Base-by-base conservation (phyloP, 495 filamentous ascomycete genomes). In the Penicillium herquei region DNA sequence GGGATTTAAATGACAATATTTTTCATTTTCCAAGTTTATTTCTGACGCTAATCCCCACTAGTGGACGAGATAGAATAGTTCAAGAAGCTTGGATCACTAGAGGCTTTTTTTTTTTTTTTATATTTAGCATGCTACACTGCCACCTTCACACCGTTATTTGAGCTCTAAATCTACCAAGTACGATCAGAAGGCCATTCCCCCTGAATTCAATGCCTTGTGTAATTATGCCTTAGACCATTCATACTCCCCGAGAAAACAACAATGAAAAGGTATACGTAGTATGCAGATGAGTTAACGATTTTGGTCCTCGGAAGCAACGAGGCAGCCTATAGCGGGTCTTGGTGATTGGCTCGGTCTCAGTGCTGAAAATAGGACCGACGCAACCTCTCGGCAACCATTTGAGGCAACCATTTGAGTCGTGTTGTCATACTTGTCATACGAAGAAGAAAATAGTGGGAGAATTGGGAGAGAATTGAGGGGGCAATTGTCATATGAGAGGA, bases 261-360 rank as follows among this genome's bases (percentile, higher is more conserved):
- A 26, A 2, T 26, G 21, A 26, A n/a, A n/a, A n/a, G n/a, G n/a
- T n/a, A n/a, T n/a, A 26, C 21, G 21, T 26, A 26, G 1, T n/a
- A n/a, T n/a, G n/a, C n/a, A n/a, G n/a, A n/a, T n/a, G n/a, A n/a
- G 21, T 26, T 26, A 26, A 26, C 1, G 21, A 26, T 26, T 26
- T 26, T 26, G 2, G 21, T 26, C 4, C 21, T 4, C 21, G 21
- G 21, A 26, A 26, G 21, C 21, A 26, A 26, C 21, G 21, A 51
- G 49, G 35, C 43, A 41, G 34, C 49, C 10, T 50, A 14, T 34
- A 39, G 13, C n/a, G 17, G 16, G 3, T 39, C 10, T 3, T n/a
- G 49, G 35, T 54, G 30, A 63, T 57, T 59, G 60, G 60, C 41
- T 39, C 39, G 12, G 60, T 59, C 35, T 63, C 56, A 59, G 49